A percentile compares a stretch with the other conserved stretches of the same genome.
These are phyloP conservation scores for Globisporangium nunn DNA, from an alignment of 352 stramenopile species.

Conservation along the genomic window DNA sequence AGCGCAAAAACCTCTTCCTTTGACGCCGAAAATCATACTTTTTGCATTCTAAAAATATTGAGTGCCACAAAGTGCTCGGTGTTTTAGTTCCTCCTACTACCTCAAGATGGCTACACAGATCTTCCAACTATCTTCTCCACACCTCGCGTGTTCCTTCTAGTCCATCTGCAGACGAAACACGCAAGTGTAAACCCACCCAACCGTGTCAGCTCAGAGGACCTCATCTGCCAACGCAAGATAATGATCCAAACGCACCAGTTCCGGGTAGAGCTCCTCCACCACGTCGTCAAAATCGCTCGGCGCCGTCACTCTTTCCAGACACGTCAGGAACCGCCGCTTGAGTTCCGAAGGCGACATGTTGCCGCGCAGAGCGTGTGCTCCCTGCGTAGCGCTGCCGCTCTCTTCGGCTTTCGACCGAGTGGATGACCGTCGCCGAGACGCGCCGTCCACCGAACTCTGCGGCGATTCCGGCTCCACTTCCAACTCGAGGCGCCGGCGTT, in stretches of 20 bases:
- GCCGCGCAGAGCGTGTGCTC: not conserved
- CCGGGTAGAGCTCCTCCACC: constrained; percentile 29
- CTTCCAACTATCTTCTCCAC: no score
- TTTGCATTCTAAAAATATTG: no score
- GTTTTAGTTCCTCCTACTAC: no score
- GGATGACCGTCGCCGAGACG: not conserved
- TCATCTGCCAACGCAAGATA: not conserved
- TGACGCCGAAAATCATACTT: no score
- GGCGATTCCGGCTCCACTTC: constrained; percentile 9
- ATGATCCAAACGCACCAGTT: constrained; percentile 19
- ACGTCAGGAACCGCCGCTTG: constrained; percentile 11
- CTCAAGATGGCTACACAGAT: no score
- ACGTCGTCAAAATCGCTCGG: constrained; percentile 28
- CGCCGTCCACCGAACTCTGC: constrained; percentile 3
- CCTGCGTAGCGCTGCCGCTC: not conserved
- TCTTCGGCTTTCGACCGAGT: constrained; percentile 1
- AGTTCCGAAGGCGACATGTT: constrained; percentile 4
- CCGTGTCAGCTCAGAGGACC: not conserved
- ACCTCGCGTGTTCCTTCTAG: no score
- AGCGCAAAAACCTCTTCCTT: no score
- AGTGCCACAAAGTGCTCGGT: no score
- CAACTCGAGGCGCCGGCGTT: constrained; percentile 13
- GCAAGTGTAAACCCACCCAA: no score
- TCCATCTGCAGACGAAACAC: constrained; percentile 3
- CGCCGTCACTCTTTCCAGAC: constrained; percentile 8